Conservation (phyloP, 2,329 filamentous ascomycete species). For the Botrytis fragariae region DNA sequence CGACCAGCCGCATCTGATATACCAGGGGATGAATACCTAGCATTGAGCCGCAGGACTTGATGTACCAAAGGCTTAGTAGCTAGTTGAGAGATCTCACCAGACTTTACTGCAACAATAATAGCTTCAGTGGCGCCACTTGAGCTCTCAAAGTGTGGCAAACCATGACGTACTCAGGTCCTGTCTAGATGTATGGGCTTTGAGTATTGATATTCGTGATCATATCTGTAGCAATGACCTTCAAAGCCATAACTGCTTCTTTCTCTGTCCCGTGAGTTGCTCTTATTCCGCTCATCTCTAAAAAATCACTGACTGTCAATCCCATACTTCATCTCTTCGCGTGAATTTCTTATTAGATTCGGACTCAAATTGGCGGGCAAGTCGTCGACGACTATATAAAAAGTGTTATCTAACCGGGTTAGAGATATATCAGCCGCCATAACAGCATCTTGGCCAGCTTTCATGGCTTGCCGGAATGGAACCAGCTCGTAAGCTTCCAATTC, state of each 20-base stretch:
- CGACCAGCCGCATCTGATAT: conserved; percentile 33
- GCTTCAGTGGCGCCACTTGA: conserved; percentile 43
- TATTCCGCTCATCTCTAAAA: conserved; percentile 47
- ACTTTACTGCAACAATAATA: conserved; percentile 41
- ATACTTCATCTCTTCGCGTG: conserved; percentile 45
- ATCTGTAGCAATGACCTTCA: conserved; percentile 34
- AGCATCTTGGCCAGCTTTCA: conserved; percentile 43
- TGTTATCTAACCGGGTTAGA: conserved; percentile 37
- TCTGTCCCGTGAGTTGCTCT: conserved; percentile 43
- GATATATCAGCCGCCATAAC: conserved; percentile 48
- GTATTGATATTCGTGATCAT: not conserved
- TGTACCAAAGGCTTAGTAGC: conserved; percentile 40
- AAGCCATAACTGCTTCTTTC: conserved; percentile 42
- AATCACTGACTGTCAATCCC: conserved; percentile 46
- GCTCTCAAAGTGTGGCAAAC: conserved; percentile 45
- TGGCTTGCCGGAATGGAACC: conserved; percentile 45
- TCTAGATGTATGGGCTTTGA: conserved; percentile 24
- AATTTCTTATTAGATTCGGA: conserved; percentile 40
- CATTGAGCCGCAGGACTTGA: conserved; percentile 41
- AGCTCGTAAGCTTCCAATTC: conserved; percentile 44
- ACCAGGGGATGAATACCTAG: conserved; percentile 33
- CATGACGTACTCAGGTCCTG: conserved; percentile 46
- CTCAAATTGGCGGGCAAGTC: conserved; percentile 43
- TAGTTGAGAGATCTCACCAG: conserved; percentile 37
- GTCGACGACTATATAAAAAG: conserved; percentile 21